phyloP scores from a whole-genome alignment of 345 rosid species.

The Camelina sativa region DNA sequence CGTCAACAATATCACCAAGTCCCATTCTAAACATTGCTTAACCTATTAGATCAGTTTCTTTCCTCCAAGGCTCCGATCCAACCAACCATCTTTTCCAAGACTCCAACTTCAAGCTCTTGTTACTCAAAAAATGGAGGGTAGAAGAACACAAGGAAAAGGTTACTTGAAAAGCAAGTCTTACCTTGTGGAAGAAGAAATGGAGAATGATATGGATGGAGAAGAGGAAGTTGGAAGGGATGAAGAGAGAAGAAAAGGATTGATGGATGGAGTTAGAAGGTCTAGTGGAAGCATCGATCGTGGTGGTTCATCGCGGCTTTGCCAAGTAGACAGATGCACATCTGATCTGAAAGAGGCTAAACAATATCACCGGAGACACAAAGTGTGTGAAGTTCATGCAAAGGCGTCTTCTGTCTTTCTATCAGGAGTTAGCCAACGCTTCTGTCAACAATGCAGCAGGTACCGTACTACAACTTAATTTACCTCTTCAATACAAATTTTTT shows the following conservation, averaged over 20 bases:
- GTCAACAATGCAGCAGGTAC: slow-evolving; percentile 92
- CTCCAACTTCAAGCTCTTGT: not conserved
- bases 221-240: slow-evolving; percentile 44
- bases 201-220: slow-evolving; percentile 53
- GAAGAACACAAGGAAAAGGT: slow-evolving; percentile 44
- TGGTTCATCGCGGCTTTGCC: slow-evolving; percentile 55
- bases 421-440: slow-evolving; percentile 71
- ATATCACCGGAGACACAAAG: slow-evolving; percentile 75
- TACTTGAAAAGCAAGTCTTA: slow-evolving; percentile 45
- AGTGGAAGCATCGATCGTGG: slow-evolving; percentile 41
- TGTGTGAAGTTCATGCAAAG: slow-evolving; percentile 79
- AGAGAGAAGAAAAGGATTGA: slow-evolving; percentile 45
- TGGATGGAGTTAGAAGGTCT: slow-evolving; percentile 30
- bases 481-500: not conserved
- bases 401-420: slow-evolving; percentile 63
- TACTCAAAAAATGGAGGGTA: slow-evolving; percentile 45
- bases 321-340: slow-evolving; percentile 63
- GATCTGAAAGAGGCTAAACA: slow-evolving; percentile 63
- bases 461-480: not conserved
- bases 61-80: not conserved
- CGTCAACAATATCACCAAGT: slow-evolving; percentile 37
- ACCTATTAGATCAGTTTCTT: slow-evolving; percentile 17
- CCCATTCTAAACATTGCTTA: slow-evolving; percentile 35
- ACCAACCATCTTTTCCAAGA: not conserved
- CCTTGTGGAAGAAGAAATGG: slow-evolving; percentile 52